Percentiles rank a stretch among this genome's conserved stretches.
phyloP scores from a whole-genome alignment of 306 rosid genomes.

The Cucumis melo region DNA sequence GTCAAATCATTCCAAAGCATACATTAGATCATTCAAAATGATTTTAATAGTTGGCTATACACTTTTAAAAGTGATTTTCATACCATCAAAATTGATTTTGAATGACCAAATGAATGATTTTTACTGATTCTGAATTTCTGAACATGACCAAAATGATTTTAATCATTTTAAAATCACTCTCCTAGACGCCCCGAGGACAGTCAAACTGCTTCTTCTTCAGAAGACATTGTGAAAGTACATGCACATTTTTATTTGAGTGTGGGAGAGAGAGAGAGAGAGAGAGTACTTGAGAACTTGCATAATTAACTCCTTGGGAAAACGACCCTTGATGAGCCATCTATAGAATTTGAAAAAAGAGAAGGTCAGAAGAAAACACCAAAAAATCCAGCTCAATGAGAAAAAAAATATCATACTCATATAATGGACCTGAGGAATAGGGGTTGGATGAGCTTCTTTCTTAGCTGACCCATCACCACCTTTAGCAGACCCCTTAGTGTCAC shows the following conservation, averaged over 20 bases:
- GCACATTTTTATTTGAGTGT: not conserved
- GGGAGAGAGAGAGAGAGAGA: slow-evolving; percentile 9
- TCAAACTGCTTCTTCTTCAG: not conserved
- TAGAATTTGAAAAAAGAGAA: not conserved
- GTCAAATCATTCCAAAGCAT: not conserved
- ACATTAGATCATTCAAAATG: too few relatives aligned
- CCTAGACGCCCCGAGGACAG: not conserved
- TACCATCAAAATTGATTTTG: not conserved
- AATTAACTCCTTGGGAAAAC: slow-evolving; percentile 57
- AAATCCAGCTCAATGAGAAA: not conserved
- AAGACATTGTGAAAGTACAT: not conserved
- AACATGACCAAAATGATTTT: not conserved
- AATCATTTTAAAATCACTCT: too few relatives aligned
- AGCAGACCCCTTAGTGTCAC: slow-evolving; percentile 82
- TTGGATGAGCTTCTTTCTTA: slow-evolving; percentile 62
- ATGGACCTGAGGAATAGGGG: slow-evolving; percentile 57
- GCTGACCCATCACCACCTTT: slow-evolving; percentile 77
- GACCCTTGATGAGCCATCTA: slow-evolving; percentile 72
- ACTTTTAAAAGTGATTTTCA: too few relatives aligned
- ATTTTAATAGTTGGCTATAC: too few relatives aligned
- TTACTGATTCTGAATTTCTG: too few relatives aligned
- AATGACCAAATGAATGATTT: too few relatives aligned
- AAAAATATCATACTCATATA: not conserved
- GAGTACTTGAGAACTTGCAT: slow-evolving; percentile 67
- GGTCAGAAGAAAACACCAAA: not conserved